These are phyloP conservation scores for Chlamydomonas schloesseri DNA, from an alignment of 139 green algal genomes.

Conservation along the genomic window DNA sequence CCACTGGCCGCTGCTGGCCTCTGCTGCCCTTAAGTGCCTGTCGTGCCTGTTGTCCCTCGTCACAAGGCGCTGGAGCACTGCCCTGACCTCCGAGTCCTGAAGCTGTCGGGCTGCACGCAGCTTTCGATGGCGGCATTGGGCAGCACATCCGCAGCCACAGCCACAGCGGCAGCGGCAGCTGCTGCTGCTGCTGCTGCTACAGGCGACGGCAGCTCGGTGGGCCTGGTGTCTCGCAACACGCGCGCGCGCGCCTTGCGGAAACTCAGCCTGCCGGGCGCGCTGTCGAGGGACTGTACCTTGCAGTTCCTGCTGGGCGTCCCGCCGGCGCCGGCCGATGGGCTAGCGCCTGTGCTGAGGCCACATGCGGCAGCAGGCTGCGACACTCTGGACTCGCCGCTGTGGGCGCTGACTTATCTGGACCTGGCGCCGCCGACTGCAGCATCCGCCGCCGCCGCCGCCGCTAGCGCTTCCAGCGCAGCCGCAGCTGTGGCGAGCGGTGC, in stretches of 20 bases:
- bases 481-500: too few species aligned
- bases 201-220: background rate
- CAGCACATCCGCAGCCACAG: background rate
- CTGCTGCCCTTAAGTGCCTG: too few species aligned
- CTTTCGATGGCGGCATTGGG: background rate
- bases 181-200: background rate
- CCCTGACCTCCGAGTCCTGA: background rate
- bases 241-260: background rate
- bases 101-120: background rate
- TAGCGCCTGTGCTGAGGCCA: background rate
- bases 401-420: background rate
- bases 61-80: constrained; percentile 19
- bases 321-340: background rate
- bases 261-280: background rate
- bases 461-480: too few species aligned
- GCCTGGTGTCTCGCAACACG: background rate
- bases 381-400: background rate
- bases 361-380: too few species aligned
- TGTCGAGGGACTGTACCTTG: background rate
- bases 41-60: too few species aligned
- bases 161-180: too few species aligned
- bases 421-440: background rate
- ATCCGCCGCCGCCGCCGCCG: too few species aligned
- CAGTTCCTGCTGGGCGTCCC: background rate
- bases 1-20: too few species aligned